Base-by-base conservation (phyloP, 805 yeast species). In the Cyberlindnera misumaiensis region DNA sequence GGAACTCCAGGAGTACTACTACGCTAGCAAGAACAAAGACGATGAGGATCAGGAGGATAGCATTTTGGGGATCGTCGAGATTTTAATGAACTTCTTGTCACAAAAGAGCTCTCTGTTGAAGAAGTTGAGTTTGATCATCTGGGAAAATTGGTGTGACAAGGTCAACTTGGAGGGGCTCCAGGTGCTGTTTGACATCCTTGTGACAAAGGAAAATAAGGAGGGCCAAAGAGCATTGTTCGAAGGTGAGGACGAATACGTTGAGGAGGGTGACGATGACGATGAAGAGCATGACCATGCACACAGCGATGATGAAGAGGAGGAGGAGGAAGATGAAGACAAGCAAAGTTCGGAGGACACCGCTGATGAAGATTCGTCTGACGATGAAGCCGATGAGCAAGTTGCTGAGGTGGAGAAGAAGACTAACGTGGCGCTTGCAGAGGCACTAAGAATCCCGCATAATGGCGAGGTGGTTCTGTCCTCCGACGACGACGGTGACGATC, bases 171-270 rank as follows among this genome's bases (percentile, higher is more conserved):
- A 59, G 9, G 76, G 80, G 34, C 48, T 83, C 25, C 60, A 63
- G 10, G 58, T 75, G 17, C 51, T 83, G 34, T 65, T 67, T 36
- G 82, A 80, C 41, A 72, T 81, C 13, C 56, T 82, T 36, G 47
- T 63, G 13, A 70, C 94, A 0, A 78, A 75, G 53, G 97, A 89
- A 58, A 85, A 83, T 56, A 75, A 79, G 44, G 79, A 80, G 48
- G 97, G 97, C 2, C 93, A 85, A 58, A 70, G 72, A 18, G 72
- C 73, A 33, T 61, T 90, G 51, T 89, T 89, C 54, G 85, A 83
- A 41, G 77, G 73, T 11, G 85, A 67, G 10, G 69, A 69, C 34
- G 77, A 65, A 13, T 65, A 55, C 30, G 74, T 64, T 16, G 71
- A 64, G 5, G 80, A 68, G 26, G 70, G 59, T 2, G 74, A 58